These are phyloP conservation scores for Immersiporthe knoxdaviesiana DNA, from an alignment of 2,329 filamentous ascomycete species.

Conservation along the genomic window DNA sequence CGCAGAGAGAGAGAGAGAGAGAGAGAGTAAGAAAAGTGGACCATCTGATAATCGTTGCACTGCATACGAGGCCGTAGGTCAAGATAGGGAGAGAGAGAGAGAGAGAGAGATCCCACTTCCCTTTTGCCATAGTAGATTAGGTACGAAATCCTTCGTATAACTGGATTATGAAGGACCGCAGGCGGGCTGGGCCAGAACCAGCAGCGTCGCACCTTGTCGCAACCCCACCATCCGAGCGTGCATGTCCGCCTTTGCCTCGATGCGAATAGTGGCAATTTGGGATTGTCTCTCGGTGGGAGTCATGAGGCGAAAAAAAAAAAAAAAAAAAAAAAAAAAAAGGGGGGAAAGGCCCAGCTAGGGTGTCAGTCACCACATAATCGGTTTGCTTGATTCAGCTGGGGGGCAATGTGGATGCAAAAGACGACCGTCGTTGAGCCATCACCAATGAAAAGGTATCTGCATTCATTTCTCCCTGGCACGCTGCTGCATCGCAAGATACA, in stretches of 20 bases:
- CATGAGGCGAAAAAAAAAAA: no score
- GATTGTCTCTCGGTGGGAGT: no score
- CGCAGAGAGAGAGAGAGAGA: no score
- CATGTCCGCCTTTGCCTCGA: slow-evolving; percentile 18
- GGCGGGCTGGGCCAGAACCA: not conserved
- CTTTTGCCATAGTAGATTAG: no score
- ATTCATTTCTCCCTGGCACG: not conserved
- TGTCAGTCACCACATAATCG: no score
- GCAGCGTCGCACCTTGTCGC: slow-evolving; percentile 15
- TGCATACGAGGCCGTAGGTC: not conserved
- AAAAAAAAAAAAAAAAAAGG: no score
- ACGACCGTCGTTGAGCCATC: not conserved
- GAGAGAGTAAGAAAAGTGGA: not conserved
- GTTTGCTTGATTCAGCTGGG: no score
- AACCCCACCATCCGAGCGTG: slow-evolving; percentile 22
- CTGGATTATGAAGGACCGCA: no score
- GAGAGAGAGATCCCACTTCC: no score
- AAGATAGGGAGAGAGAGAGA: no score
- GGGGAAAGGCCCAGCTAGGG: no score
- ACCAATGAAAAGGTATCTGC: not conserved
- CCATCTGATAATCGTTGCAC: not conserved
- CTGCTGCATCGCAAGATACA: not conserved
- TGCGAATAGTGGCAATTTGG: not conserved
- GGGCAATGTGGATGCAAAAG: no score
- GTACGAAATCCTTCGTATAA: not conserved